A percentile compares a stretch with the other conserved stretches of the same genome.
phyloP scores from a whole-genome alignment of 768 basidiomycete species.

The Gelatoporia subvermispora region DNA sequence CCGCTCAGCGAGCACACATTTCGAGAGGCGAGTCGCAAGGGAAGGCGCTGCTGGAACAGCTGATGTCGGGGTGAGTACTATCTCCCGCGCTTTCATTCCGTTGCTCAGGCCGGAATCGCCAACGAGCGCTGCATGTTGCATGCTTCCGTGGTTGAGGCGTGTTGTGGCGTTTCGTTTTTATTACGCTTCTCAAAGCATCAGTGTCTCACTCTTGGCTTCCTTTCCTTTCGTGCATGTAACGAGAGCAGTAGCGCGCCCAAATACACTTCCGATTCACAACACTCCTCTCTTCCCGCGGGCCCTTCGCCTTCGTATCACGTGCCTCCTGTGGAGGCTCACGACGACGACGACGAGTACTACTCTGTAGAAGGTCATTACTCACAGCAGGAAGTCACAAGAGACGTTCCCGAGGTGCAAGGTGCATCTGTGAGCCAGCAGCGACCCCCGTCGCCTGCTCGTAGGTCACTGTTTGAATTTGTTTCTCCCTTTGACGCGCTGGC shows the following conservation, averaged over 20 bases:
- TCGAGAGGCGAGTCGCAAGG: constrained; percentile 60
- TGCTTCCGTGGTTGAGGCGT: background rate
- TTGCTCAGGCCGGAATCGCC: background rate
- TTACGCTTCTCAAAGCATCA: background rate
- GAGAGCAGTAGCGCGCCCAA: constrained; percentile 6
- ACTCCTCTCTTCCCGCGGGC: constrained; percentile 12
- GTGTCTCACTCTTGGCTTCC: constrained; percentile 1
- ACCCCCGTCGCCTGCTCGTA: constrained; percentile 63
- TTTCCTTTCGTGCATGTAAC: constrained; percentile 3
- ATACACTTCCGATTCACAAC: constrained; percentile 9
- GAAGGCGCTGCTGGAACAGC: constrained; percentile 72
- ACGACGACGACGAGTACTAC: constrained; percentile 15
- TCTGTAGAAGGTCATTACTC: constrained; percentile 8
- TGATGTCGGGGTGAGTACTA: constrained; percentile 70
- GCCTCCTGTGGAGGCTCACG: constrained; percentile 14
- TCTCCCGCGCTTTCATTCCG: constrained; percentile 9
- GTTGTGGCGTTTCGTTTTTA: background rate
- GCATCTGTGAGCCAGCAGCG: constrained; percentile 28
- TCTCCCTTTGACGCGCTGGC: constrained; percentile 80
- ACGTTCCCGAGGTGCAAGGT: constrained; percentile 10
- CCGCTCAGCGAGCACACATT: constrained; percentile 43
- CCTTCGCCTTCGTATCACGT: constrained; percentile 19
- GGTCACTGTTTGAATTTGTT: constrained; percentile 82
- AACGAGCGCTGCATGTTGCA: too few relatives aligned
- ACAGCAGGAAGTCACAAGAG: constrained; percentile 14